phyloP scores from a whole-genome alignment of 2,329 filamentous ascomycete species.

The Colletotrichum aenigma region DNA sequence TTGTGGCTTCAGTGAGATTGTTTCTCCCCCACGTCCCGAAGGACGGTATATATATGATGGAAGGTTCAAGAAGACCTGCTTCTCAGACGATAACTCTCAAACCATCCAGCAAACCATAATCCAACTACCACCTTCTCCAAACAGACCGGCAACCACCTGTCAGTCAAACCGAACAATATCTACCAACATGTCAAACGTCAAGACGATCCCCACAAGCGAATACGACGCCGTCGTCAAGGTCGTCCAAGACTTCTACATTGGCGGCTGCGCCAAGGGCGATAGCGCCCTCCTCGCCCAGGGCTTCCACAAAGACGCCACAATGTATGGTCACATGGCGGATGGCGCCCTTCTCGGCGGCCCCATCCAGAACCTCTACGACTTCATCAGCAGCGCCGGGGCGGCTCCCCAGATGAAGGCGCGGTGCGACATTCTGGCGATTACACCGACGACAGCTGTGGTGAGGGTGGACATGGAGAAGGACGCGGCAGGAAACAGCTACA shows the following conservation, averaged over 20 bases:
- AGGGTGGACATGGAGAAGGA: slow-evolving; percentile 20
- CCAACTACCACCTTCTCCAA: background rate
- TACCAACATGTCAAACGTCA: background rate
- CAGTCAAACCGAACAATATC: background rate
- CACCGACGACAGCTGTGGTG: slow-evolving; percentile 20
- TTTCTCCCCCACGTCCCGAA: background rate
- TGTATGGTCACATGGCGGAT: background rate
- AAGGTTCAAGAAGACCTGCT: background rate
- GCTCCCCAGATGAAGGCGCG: background rate
- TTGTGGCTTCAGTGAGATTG: background rate
- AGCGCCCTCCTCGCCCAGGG: background rate
- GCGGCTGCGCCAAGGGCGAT: background rate
- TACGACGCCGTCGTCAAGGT: background rate
- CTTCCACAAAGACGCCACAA: background rate
- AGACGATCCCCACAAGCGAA: background rate
- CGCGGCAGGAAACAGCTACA: background rate
- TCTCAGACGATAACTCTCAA: background rate
- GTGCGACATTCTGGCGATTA: slow-evolving; percentile 20
- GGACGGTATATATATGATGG: background rate
- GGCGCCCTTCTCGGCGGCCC: background rate
- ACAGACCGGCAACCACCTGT: background rate
- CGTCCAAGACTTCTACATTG: background rate
- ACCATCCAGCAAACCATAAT: background rate
- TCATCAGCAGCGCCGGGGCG: background rate
- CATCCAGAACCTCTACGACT: background rate